phyloP scores from a whole-genome alignment of 306 rosid genomes.

The Dryas alaskensis region DNA sequence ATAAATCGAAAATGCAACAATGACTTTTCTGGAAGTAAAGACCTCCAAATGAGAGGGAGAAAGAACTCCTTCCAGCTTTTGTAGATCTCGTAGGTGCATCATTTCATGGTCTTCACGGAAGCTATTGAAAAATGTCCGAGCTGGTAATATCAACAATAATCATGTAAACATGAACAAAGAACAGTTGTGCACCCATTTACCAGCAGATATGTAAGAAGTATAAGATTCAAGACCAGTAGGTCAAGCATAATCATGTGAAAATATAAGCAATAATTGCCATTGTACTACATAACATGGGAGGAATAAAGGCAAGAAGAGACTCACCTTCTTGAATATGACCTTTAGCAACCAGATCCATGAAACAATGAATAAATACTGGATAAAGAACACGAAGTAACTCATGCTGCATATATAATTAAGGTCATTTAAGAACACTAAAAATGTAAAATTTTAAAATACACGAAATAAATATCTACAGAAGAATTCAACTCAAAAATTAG shows the following conservation, averaged over 20 bases:
- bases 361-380: slow-evolving; percentile 92
- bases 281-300: neutral
- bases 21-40: slow-evolving; percentile 12
- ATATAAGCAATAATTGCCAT: neutral
- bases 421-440: neutral
- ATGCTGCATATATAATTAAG: slow-evolving; percentile 49
- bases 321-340: slow-evolving; percentile 93
- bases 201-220: neutral
- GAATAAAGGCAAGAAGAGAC: slow-evolving; percentile 6
- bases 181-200: slow-evolving; percentile 2
- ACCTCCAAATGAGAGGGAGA: slow-evolving; percentile 90
- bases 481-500: neutral
- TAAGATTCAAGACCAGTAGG: neutral
- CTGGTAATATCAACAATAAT: slow-evolving; percentile 43
- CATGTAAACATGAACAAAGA: slow-evolving; percentile 21
- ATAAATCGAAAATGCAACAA: neutral
- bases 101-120: slow-evolving; percentile 90
- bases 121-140: slow-evolving; percentile 70
- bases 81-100: slow-evolving; percentile 84
- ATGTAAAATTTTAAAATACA: neutral
- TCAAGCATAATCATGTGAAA: slow-evolving; percentile 1
- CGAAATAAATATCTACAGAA: neutral
- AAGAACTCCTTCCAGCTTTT: slow-evolving; percentile 90
- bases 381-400: slow-evolving; percentile 95
- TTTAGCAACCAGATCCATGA: slow-evolving; percentile 94